Conservation (phyloP, 257 asterid species). For the Lavandula angustifolia region DNA sequence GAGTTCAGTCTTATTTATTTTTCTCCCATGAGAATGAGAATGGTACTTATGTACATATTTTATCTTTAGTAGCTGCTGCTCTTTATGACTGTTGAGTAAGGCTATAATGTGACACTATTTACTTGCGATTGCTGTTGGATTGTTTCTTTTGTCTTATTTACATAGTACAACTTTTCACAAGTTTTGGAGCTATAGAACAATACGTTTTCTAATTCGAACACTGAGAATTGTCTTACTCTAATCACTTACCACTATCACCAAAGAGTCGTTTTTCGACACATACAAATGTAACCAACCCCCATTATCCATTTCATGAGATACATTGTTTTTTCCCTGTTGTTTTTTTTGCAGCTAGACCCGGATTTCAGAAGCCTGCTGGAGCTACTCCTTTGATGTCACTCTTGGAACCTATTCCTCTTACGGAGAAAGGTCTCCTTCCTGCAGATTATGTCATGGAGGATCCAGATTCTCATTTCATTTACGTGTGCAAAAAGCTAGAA, state of each 20-base stretch:
- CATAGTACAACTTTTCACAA: not conserved
- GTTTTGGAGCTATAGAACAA: not conserved
- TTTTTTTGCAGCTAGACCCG: conserved; percentile 86
- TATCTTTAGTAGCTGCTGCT: not conserved
- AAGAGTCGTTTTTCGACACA: too few relatives aligned
- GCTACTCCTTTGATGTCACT: conserved; percentile 45
- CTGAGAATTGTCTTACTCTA: conserved; percentile 9
- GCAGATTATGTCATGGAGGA: conserved; percentile 75
- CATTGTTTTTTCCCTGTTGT: not conserved
- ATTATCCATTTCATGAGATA: too few relatives aligned
- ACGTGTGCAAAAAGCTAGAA: conserved; percentile 64
- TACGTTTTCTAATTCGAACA: not conserved
- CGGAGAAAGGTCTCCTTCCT: conserved; percentile 80
- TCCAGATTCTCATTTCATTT: conserved; percentile 93
- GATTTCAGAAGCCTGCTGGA: conserved; percentile 65
- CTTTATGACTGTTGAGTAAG: conserved; percentile 2
- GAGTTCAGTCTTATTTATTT: conserved; percentile 2
- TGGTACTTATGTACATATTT: not conserved
- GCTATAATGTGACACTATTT: too few relatives aligned
- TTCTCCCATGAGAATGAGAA: not conserved
- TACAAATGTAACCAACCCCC: too few relatives aligned
- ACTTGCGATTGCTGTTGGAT: not conserved
- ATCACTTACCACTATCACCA: not conserved
- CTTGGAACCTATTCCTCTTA: conserved; percentile 66
- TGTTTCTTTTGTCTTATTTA: not conserved